Evolutionary conservation across 441 rosid species (phyloP), one percentile per base, ranked within the genome.

Genomic region (Euphorbia celastroides): DNA sequence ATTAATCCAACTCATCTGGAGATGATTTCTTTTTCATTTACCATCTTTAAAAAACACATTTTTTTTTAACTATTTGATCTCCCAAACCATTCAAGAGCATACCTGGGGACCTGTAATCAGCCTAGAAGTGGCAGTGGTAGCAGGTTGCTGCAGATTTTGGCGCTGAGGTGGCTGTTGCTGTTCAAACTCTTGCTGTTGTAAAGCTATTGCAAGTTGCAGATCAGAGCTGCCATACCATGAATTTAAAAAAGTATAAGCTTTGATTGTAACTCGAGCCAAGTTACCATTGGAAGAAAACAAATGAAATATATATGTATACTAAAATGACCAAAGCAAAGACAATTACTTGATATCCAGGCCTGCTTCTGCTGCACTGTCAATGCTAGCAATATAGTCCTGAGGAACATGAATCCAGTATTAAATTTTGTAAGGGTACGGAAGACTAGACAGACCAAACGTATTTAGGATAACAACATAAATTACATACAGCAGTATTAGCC

Each of bases 301-400:
- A 70, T 7, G 0, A 3, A n/a, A 38, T 25, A 26, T n/a, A n/a
- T n/a, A n/a, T n/a, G n/a, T n/a, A n/a, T n/a, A 72, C 12, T 27
- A 75, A 71, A 58, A 22, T 26, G 27, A 50, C 13, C 8, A 61
- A 61, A 66, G 61, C 77, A 59, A 50, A 60, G 66, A 66, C 26
- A 69, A 69, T 77, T 89, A 94, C 99, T 82, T 89, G 67, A 84
- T 79, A 62, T 86, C 88, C 64, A 77, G 63, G 64, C 87, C 93
- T 2, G 83, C 78, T 52, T 88, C 86, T 4, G 86, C 60, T 31
- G 84, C 92, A 74, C 62, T 76, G 72, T 86, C 93, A 52, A 88
- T 83, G 82, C 90, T 85, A n/a, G 98, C 93, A 73, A 94, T 81
- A 73, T 82, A 94, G 80, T 90, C 99, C 97, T 92, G 88, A 61